phyloP scores from a whole-genome alignment of 129 eudicot genomes.

The Flaveria brownii region DNA sequence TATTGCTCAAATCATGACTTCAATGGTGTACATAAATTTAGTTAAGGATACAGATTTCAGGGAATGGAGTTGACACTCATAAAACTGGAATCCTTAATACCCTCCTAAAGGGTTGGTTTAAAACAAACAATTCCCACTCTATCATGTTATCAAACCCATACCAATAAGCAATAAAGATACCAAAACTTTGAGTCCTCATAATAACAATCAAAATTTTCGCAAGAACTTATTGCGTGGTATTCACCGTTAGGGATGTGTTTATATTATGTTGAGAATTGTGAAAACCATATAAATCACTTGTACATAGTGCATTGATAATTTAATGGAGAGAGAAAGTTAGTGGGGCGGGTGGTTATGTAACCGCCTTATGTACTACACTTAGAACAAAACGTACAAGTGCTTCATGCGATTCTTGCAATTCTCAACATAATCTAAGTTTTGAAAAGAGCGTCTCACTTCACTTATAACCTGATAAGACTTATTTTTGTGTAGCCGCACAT shows the following conservation, averaged over 20 bases:
- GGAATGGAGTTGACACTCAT: not conserved
- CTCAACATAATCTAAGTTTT: too few species aligned
- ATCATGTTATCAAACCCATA: not conserved
- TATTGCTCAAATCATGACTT: too few species aligned
- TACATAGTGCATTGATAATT: too few species aligned
- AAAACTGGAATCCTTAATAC: slow-evolving; percentile 1
- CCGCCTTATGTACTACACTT: too few species aligned
- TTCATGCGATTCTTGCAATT: too few species aligned
- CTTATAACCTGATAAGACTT: slow-evolving; percentile 9
- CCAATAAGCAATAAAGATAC: not conserved
- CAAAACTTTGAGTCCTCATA: slow-evolving; percentile 13
- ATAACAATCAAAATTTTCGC: slow-evolving; percentile 8
- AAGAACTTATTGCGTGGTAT: slow-evolving; percentile 15
- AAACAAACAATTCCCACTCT: not conserved
- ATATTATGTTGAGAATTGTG: too few species aligned
- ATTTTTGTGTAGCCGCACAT: slow-evolving; percentile 5
- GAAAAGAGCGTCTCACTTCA: too few species aligned
- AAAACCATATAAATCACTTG: too few species aligned
- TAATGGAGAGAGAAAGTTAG: too few species aligned
- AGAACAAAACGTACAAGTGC: too few species aligned
- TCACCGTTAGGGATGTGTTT: not conserved
- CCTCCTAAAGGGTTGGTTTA: not conserved
- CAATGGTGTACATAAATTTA: not conserved
- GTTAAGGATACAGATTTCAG: not conserved
- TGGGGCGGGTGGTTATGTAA: too few species aligned